Conservation (phyloP, 2,329 filamentous ascomycete genomes). For the Fusarium hostae region DNA sequence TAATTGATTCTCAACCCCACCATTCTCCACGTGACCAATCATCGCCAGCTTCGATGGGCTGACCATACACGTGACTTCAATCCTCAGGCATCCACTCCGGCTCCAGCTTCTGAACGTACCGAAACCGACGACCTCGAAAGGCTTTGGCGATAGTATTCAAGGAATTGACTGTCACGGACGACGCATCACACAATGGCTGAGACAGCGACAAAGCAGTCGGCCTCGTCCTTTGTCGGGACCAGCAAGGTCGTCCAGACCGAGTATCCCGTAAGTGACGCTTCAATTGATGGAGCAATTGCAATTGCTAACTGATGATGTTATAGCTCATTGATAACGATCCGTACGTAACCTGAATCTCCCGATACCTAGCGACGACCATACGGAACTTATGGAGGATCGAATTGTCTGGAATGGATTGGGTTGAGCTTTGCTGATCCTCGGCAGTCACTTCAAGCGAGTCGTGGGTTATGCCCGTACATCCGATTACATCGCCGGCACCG, state of each 20-base stretch:
- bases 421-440: slow-evolving; percentile 44
- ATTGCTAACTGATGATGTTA: slow-evolving; percentile 48
- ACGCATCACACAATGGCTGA: slow-evolving; percentile 52
- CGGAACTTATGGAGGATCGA: background rate
- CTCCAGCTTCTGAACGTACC: slow-evolving; percentile 41
- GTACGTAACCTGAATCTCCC: slow-evolving; percentile 62
- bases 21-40: slow-evolving; percentile 28
- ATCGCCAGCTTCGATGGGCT: slow-evolving; percentile 20
- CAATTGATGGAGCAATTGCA: slow-evolving; percentile 38
- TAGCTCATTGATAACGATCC: slow-evolving; percentile 99
- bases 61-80: slow-evolving; percentile 46
- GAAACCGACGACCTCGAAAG: slow-evolving; percentile 42
- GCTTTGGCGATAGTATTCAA: slow-evolving; percentile 43
- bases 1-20: slow-evolving; percentile 37
- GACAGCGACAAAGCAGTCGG: slow-evolving; percentile 52
- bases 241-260: slow-evolving; percentile 84
- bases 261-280: slow-evolving; percentile 77
- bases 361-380: slow-evolving; percentile 3
- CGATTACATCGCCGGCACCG: slow-evolving; percentile 80
- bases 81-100: slow-evolving; percentile 47
- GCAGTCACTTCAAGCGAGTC: slow-evolving; percentile 90
- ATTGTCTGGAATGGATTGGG: background rate
- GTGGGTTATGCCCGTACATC: slow-evolving; percentile 85
- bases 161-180: slow-evolving; percentile 45
- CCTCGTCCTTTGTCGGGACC: slow-evolving; percentile 51